These are phyloP conservation scores for Salix arbutifolia DNA, from an alignment of 345 rosid species.

Conservation along the genomic window DNA sequence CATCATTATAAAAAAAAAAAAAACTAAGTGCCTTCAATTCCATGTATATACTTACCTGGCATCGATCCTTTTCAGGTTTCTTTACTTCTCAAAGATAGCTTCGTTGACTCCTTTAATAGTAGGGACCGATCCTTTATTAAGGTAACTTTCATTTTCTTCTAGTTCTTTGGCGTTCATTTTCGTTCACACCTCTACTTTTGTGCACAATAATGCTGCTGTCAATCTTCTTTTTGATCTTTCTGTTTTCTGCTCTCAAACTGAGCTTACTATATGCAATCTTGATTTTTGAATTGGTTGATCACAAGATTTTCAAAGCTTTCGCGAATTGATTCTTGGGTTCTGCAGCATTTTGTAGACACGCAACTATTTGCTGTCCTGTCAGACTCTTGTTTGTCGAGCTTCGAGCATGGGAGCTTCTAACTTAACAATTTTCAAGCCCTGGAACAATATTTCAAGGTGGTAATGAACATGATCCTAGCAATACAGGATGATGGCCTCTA, in stretches of 20 bases:
- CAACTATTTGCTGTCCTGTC: too few species aligned
- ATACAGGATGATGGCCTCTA: too few species aligned
- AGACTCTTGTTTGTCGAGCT: too few species aligned
- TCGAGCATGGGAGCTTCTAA: too few species aligned
- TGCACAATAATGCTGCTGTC: background rate
- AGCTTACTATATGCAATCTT: background rate
- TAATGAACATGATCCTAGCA: too few species aligned
- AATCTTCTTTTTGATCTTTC: background rate
- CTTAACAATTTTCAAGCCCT: too few species aligned
- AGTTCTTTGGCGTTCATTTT: background rate
- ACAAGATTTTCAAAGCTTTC: background rate
- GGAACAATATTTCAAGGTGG: too few species aligned
- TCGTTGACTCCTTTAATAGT: conserved; percentile 75
- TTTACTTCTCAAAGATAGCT: conserved; percentile 88
- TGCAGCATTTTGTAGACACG: too few species aligned
- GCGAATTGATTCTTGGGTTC: too few species aligned
- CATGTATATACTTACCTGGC: conserved; percentile 5
- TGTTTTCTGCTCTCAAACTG: too few species aligned
- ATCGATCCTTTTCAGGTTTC: conserved; percentile 56
- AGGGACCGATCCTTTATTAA: conserved; percentile 73
- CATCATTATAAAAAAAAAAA: background rate
- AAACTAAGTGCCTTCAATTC: background rate
- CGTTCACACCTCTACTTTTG: background rate
- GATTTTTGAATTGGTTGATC: background rate
- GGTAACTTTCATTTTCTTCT: conserved; percentile 35